Conservation (phyloP, 352 stramenopile genomes). For the Globisporangium takayamanum region DNA sequence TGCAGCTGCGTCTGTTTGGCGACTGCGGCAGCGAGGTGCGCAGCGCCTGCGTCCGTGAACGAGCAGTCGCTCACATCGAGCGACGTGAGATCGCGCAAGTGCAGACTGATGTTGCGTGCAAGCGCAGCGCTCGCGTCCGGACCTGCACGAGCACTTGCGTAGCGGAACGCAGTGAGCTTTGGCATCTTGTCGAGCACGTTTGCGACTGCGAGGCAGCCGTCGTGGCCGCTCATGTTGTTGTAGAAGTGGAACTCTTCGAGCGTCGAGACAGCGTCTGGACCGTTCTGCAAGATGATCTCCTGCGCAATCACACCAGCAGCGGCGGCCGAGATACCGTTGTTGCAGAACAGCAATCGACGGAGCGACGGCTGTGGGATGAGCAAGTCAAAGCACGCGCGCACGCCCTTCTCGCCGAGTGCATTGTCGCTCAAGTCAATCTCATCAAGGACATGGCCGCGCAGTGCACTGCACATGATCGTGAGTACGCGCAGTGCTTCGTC, state of each 20-base stretch:
- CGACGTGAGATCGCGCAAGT: slow-evolving; percentile 47
- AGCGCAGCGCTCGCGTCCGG: slow-evolving; percentile 42
- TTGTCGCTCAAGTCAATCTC: slow-evolving; percentile 87
- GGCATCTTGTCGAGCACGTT: slow-evolving; percentile 41
- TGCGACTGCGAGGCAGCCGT: slow-evolving; percentile 53
- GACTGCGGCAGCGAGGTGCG: slow-evolving; percentile 67
- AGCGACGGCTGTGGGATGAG: slow-evolving; percentile 63
- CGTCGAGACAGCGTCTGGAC: slow-evolving; percentile 25
- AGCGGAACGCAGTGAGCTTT: slow-evolving; percentile 54
- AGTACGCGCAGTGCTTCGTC: slow-evolving; percentile 88
- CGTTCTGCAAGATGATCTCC: slow-evolving; percentile 69
- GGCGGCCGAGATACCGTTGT: slow-evolving; percentile 73
- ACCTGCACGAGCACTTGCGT: slow-evolving; percentile 59
- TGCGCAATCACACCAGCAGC: slow-evolving; percentile 53
- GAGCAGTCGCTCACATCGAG: slow-evolving; percentile 93
- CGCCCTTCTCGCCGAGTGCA: slow-evolving; percentile 66
- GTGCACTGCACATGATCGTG: slow-evolving; percentile 64
- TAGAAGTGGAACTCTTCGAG: slow-evolving; percentile 80
- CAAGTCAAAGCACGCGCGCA: slow-evolving; percentile 65
- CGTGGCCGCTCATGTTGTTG: slow-evolving; percentile 83
- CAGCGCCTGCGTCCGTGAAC: slow-evolving; percentile 73
- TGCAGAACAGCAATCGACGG: slow-evolving; percentile 61
- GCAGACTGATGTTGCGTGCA: slow-evolving; percentile 33
- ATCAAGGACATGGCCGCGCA: slow-evolving; percentile 68
- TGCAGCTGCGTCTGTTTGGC: slow-evolving; percentile 54